Conservation (phyloP, 75 land plant genomes). For the Chamaecyparis obtusa region DNA sequence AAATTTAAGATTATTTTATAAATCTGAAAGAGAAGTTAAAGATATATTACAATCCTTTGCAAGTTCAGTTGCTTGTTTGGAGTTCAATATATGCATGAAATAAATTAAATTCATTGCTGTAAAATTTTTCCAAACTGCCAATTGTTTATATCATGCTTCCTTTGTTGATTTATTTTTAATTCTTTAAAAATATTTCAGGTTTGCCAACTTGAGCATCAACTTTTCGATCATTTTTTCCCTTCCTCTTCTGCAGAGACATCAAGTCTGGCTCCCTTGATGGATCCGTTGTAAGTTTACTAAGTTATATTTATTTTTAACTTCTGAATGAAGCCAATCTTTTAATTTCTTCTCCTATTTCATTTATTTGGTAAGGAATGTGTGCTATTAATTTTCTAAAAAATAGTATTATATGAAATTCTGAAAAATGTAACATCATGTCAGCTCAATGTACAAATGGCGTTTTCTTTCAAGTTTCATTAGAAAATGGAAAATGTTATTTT, state of each 20-base stretch:
- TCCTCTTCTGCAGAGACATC: conserved; percentile 87
- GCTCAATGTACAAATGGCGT: not conserved
- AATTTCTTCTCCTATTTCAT: not conserved
- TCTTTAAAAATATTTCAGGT: conserved; percentile 49
- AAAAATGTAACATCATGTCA: not conserved
- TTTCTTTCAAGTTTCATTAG: not conserved
- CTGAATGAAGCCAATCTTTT: not conserved
- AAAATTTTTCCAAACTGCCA: not conserved
- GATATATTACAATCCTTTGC: not conserved
- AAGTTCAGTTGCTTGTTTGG: not conserved
- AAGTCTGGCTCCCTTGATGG: conserved; percentile 72
- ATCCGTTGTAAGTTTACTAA: conserved; percentile 64
- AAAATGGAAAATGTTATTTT: not conserved
- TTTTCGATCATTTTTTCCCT: conserved; percentile 95
- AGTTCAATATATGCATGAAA: not conserved
- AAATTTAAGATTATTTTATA: not conserved
- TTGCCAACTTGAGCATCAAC: conserved; percentile 96
- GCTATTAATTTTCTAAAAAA: not conserved
- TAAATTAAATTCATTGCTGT: not conserved
- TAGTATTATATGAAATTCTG: not conserved
- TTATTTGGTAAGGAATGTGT: not conserved
- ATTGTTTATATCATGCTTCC: not conserved
- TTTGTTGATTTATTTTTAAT: conserved; percentile 3
- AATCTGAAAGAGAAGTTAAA: conserved; percentile 2
- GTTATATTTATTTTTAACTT: conserved; percentile 16